Evolutionary conservation across 1,284 basidiomycete species (phyloP).

Genomic region (Puccinia triticina): DNA sequence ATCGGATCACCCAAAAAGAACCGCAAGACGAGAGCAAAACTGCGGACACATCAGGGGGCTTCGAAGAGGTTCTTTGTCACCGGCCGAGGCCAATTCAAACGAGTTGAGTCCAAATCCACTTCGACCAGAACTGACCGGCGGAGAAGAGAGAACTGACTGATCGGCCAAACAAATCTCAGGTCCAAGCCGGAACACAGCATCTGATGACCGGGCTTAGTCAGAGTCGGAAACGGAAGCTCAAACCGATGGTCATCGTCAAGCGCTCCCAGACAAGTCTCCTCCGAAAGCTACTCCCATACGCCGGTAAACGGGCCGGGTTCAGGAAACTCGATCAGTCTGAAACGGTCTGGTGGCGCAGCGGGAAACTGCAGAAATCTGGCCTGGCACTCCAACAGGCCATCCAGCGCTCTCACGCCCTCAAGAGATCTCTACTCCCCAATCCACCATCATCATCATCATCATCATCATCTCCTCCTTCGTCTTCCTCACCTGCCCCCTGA

Average conservation of each 20-base stretch:
- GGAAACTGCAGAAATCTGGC: slow-evolving; percentile 31
- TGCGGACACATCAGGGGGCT: slow-evolving; percentile 45
- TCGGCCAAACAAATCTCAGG: background rate
- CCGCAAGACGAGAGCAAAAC: slow-evolving; percentile 29
- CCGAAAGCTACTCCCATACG: slow-evolving; percentile 40
- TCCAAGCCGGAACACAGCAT: slow-evolving; percentile 45
- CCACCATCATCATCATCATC: background rate
- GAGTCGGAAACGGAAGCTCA: background rate
- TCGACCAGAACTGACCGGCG: too few relatives aligned
- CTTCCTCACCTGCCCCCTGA: background rate
- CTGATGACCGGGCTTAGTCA: slow-evolving; percentile 40
- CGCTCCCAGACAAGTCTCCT: slow-evolving; percentile 5
- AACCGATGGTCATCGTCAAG: slow-evolving; percentile 47
- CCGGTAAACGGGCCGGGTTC: slow-evolving; percentile 33
- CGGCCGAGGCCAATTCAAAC: slow-evolving; percentile 48
- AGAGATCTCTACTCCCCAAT: background rate
- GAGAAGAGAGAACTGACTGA: background rate
- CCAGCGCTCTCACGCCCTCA: slow-evolving; percentile 6
- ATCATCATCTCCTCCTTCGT: too few relatives aligned
- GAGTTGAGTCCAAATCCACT: slow-evolving; percentile 27
- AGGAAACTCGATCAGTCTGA: slow-evolving; percentile 41
- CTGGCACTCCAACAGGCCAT: slow-evolving; percentile 15
- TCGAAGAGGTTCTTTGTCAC: slow-evolving; percentile 43
- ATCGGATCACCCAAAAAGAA: slow-evolving; percentile 33
- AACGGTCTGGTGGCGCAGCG: slow-evolving; percentile 45